Conservation (phyloP, 1,139 yeast genomes). For the Pichia sp. region DNA sequence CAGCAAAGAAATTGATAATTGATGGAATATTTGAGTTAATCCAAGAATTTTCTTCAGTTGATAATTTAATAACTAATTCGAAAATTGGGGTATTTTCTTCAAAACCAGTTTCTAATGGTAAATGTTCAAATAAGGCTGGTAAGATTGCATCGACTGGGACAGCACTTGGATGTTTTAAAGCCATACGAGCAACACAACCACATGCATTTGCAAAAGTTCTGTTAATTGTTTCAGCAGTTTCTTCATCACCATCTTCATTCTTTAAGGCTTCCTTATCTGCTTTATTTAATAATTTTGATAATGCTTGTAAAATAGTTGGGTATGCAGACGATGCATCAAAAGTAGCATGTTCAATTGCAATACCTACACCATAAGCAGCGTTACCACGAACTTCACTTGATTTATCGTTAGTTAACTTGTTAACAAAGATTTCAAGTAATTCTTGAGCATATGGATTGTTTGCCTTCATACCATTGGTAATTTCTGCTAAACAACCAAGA, state of each 20-base stretch:
- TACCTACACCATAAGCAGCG: slow-evolving; percentile 94
- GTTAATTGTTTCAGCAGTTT: slow-evolving; percentile 71
- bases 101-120: slow-evolving; percentile 82
- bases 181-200: slow-evolving; percentile 95
- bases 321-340: slow-evolving; percentile 58
- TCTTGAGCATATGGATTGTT: slow-evolving; percentile 64
- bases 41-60: slow-evolving; percentile 42
- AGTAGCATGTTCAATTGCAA: slow-evolving; percentile 57
- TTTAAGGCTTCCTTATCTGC: slow-evolving; percentile 63
- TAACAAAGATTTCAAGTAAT: slow-evolving; percentile 60
- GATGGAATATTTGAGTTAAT: slow-evolving; percentile 55
- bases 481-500: slow-evolving; percentile 87
- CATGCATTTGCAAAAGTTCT: slow-evolving; percentile 91
- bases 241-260: slow-evolving; percentile 52
- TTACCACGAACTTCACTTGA: slow-evolving; percentile 89
- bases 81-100: slow-evolving; percentile 93
- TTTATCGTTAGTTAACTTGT: slow-evolving; percentile 66
- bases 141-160: slow-evolving; percentile 79
- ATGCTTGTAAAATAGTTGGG: slow-evolving; percentile 62
- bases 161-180: slow-evolving; percentile 60
- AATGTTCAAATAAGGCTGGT: slow-evolving; percentile 66
- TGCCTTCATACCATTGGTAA: slow-evolving; percentile 67
- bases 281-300: slow-evolving; percentile 72
- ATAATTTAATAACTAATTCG: slow-evolving; percentile 61
- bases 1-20: slow-evolving; percentile 60